A percentile compares a stretch with the other conserved stretches of the same genome.
These are phyloP conservation scores for Kwoniella dendrophila DNA, from an alignment of 768 basidiomycete species.

Conservation along the genomic window DNA sequence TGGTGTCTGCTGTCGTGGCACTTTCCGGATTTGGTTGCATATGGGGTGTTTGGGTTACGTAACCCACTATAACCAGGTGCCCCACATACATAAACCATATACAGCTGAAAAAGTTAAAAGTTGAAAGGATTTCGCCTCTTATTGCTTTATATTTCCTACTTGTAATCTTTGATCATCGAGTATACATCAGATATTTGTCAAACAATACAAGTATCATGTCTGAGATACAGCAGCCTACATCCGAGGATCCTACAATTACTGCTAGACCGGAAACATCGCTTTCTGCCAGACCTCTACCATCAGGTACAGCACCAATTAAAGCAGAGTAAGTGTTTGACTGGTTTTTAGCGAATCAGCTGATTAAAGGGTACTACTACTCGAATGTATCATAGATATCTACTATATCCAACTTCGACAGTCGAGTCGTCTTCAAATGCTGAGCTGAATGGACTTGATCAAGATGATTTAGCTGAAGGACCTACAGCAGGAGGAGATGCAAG, in stretches of 20 bases:
- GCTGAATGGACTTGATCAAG: conserved; percentile 35
- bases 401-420: conserved; percentile 23
- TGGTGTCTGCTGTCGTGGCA: conserved; percentile 17
- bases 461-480: conserved; percentile 48
- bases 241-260: conserved; percentile 24
- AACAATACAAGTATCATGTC: not conserved
- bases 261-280: conserved; percentile 39
- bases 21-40: not conserved
- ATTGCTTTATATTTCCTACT: no score
- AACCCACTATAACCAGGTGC: not conserved
- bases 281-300: conserved; percentile 19
- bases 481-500: conserved; percentile 29
- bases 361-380: not conserved
- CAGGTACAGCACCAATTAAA: conserved; percentile 51
- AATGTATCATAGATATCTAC: conserved; percentile 24
- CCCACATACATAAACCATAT: not conserved
- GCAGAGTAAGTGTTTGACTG: conserved; percentile 43
- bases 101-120: not conserved
- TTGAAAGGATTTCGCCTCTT: no score
- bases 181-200: not conserved
- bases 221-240: conserved; percentile 1
- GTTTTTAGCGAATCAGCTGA: not conserved
- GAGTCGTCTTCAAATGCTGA: conserved; percentile 19
- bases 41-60: conserved; percentile 1
- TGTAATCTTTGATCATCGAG: no score